These are phyloP conservation scores for Hypsizygus ulmarius DNA, from an alignment of 1,284 basidiomycete genomes.

Conservation along the genomic window DNA sequence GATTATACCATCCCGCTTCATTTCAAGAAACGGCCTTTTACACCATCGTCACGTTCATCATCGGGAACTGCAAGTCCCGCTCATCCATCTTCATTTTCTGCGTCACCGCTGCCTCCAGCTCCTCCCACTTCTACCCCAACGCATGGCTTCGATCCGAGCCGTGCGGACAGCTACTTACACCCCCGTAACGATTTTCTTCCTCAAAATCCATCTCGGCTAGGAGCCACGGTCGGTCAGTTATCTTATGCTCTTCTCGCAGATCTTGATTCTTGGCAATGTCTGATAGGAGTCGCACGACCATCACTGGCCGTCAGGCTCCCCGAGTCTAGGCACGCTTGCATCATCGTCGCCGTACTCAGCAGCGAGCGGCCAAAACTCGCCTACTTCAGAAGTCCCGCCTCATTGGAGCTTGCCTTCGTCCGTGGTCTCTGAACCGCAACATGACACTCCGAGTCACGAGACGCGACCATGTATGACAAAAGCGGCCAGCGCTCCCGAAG, in stretches of 20 bases:
- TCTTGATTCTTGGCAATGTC: conserved; percentile 7
- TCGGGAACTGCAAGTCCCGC: conserved; percentile 45
- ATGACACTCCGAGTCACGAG: not conserved
- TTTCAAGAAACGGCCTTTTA: conserved; percentile 40
- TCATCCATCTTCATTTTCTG: conserved; percentile 27
- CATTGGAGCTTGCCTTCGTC: conserved; percentile 14
- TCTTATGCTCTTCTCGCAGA: not conserved
- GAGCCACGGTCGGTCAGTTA: conserved; percentile 19
- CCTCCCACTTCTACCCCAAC: conserved; percentile 21
- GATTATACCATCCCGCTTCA: conserved; percentile 12
- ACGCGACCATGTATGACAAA: conserved; percentile 14
- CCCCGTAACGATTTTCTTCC: conserved; percentile 24
- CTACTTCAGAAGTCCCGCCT: conserved; percentile 15
- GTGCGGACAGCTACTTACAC: conserved; percentile 20
- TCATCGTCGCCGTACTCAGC: conserved; percentile 15
- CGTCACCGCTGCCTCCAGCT: conserved; percentile 26
- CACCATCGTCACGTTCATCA: conserved; percentile 36
- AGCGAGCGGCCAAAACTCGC: conserved; percentile 13
- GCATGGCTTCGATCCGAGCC: conserved; percentile 14
- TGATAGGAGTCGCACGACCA: conserved; percentile 15
- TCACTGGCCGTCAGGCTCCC: conserved; percentile 14
- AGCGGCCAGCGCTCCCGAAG: conserved; percentile 11
- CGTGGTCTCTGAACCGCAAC: conserved; percentile 6
- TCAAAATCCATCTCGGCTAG: conserved; percentile 25
- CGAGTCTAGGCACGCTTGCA: conserved; percentile 16